Percentiles rank a stretch among this genome's conserved stretches.
phyloP scores from a whole-genome alignment of 2,329 filamentous ascomycete genomes.

The Rosellinia necatrix region DNA sequence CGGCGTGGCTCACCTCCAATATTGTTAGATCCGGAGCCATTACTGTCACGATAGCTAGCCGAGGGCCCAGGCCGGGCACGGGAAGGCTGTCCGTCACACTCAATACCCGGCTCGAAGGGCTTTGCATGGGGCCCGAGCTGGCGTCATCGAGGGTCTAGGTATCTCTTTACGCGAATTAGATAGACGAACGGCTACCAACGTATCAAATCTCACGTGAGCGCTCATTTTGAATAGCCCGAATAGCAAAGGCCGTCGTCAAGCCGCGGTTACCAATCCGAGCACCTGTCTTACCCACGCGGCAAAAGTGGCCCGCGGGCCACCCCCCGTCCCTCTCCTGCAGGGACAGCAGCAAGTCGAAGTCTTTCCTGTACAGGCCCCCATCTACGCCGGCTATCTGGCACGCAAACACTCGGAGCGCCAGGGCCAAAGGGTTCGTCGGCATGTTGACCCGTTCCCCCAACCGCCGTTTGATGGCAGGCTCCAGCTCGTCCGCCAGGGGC shows the following conservation, averaged over 20 bases:
- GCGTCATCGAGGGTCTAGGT: too few relatives aligned
- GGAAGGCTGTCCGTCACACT: too few relatives aligned
- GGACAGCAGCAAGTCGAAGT: slow-evolving; percentile 11
- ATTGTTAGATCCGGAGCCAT: too few relatives aligned
- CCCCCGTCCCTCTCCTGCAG: slow-evolving; percentile 32
- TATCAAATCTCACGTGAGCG: too few relatives aligned
- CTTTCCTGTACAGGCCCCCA: slow-evolving; percentile 4
- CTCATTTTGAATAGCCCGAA: slow-evolving; percentile 15
- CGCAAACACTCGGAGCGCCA: not conserved
- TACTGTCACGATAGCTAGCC: too few relatives aligned
- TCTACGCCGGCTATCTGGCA: not conserved
- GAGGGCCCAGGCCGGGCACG: too few relatives aligned
- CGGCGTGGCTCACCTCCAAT: too few relatives aligned
- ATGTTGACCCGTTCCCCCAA: not conserved
- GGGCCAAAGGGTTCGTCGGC: not conserved
- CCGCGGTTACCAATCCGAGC: not conserved
- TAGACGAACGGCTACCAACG: too few relatives aligned
- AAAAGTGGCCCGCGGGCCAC: slow-evolving; percentile 33
- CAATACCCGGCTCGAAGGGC: too few relatives aligned
- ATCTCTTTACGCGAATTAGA: too few relatives aligned
- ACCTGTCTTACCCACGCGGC: slow-evolving; percentile 22
- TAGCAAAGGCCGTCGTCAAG: not conserved
- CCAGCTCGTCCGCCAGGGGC: slow-evolving; percentile 6
- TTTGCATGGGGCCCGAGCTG: too few relatives aligned
- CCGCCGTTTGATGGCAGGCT: not conserved